Evolutionary conservation across 2,329 filamentous ascomycete genomes (phyloP).

Genomic region (Emergomyces pasteurianus): DNA sequence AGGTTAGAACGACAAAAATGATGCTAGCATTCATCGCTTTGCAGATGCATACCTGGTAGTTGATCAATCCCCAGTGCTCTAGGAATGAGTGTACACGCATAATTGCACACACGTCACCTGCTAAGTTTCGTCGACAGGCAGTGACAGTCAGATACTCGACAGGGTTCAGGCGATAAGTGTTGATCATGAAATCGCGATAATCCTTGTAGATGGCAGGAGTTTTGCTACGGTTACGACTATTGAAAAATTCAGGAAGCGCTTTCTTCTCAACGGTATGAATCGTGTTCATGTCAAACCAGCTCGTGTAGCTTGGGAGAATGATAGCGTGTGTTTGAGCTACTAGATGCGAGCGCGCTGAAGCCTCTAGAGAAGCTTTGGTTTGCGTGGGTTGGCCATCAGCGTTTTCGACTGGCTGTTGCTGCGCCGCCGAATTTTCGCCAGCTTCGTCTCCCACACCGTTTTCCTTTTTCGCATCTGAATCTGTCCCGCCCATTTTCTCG

Average conservation of each 20-base stretch:
- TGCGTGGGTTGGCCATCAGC: conserved; percentile 46
- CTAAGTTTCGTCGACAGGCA: conserved; percentile 85
- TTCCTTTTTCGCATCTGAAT: conserved; percentile 33
- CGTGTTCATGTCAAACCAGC: conserved; percentile 96
- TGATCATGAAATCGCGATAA: conserved; percentile 99
- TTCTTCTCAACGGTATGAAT: conserved; percentile 89
- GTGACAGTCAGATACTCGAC: conserved; percentile 95
- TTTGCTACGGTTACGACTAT: conserved; percentile 95
- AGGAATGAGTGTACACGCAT: conserved; percentile 98
- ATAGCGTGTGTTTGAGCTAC: conserved; percentile 91
- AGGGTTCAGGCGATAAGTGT: conserved; percentile 93
- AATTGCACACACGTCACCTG: conserved; percentile 95
- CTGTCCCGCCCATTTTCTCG: conserved; percentile 66
- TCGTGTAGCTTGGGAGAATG: conserved; percentile 92
- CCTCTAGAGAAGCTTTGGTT: conserved; percentile 70
- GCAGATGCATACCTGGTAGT: conserved; percentile 75
- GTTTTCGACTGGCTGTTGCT: conserved; percentile 35
- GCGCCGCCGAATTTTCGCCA: conserved; percentile 32
- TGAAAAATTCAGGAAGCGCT: conserved; percentile 95
- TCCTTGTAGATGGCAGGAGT: conserved; percentile 96
- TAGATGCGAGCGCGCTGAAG: conserved; percentile 79
- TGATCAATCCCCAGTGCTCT: conserved; percentile 97
- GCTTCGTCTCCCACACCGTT: conserved; percentile 25
- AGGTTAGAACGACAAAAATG: conserved; percentile 12
- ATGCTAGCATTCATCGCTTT: neutral